These are phyloP conservation scores for Candida xyloterini DNA, from an alignment of 805 yeast genomes.

Conservation along the genomic window DNA sequence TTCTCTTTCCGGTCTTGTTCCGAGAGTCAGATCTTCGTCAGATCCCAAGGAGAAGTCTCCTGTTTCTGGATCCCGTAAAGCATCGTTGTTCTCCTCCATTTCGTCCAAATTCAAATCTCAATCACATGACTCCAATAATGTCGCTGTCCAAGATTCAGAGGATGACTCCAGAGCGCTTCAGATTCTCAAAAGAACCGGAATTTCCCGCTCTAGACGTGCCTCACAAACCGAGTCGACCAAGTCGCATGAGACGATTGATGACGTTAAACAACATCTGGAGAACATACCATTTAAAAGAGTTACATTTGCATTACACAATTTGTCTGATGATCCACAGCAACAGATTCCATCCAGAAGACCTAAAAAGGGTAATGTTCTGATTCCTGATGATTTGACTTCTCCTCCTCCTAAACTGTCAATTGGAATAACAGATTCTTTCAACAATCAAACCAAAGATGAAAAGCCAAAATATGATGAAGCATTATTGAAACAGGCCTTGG, in stretches of 20 bases:
- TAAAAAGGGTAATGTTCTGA: conserved; percentile 49
- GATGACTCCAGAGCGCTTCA: conserved; percentile 1
- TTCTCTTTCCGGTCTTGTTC: conserved; percentile 16
- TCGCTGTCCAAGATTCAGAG: neutral
- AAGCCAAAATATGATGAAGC: conserved; percentile 38
- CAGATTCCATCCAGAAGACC: conserved; percentile 60
- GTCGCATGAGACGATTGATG: conserved; percentile 3
- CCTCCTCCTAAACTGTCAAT: conserved; percentile 62
- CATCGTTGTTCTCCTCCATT: conserved; percentile 32
- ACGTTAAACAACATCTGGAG: conserved; percentile 22
- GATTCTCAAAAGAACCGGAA: neutral
- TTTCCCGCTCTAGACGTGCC: neutral
- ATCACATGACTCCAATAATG: conserved; percentile 10
- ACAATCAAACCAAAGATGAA: conserved; percentile 29
- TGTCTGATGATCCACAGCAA: conserved; percentile 55
- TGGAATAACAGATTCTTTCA: conserved; percentile 58
- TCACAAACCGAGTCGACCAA: conserved; percentile 1
- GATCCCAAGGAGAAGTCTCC: conserved; percentile 20
- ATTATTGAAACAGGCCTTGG: conserved; percentile 56
- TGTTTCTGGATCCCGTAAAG: conserved; percentile 19
- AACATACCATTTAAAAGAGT: conserved; percentile 42
- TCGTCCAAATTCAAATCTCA: conserved; percentile 34
- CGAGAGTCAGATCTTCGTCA: conserved; percentile 14
- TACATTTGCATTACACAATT: conserved; percentile 47
- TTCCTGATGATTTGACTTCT: conserved; percentile 65